These are phyloP conservation scores for Fomitiporia mediterranea DNA, from an alignment of 1,284 basidiomycete species.

Conservation along the genomic window DNA sequence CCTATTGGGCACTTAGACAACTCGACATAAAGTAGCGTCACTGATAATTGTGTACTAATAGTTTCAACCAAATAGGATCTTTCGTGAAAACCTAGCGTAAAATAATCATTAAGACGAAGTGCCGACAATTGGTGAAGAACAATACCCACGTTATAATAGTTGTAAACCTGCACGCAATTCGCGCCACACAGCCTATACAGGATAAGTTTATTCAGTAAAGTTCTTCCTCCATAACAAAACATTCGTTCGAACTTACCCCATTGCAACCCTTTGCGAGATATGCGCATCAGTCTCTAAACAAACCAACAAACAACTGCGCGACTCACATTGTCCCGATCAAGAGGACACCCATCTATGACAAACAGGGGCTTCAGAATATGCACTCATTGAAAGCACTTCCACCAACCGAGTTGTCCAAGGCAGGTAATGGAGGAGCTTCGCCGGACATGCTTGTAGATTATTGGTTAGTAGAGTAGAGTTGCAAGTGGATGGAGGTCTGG, in stretches of 20 bases:
- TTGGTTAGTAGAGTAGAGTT: neutral
- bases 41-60: slow-evolving; percentile 6
- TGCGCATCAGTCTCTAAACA: neutral
- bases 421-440: slow-evolving; percentile 4
- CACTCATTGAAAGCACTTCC: neutral
- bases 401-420: slow-evolving; percentile 18
- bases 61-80: slow-evolving; percentile 13
- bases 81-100: neutral
- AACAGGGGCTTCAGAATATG: neutral
- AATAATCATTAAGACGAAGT: neutral
- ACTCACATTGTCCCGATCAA: slow-evolving; percentile 19
- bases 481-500: too few relatives aligned
- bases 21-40: neutral
- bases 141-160: slow-evolving; percentile 16
- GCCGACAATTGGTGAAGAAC: neutral
- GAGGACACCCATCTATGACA: slow-evolving; percentile 15
- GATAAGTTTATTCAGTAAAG: neutral
- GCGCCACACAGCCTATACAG: slow-evolving; percentile 5
- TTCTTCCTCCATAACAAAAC: neutral
- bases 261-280: slow-evolving; percentile 7
- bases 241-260: slow-evolving; percentile 5
- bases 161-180: slow-evolving; percentile 11
- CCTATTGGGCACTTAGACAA: neutral
- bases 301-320: too few relatives aligned
- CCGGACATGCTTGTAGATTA: slow-evolving; percentile 6